These are phyloP conservation scores for Xylaria curta DNA, from an alignment of 495 filamentous ascomycete genomes.

Conservation along the genomic window DNA sequence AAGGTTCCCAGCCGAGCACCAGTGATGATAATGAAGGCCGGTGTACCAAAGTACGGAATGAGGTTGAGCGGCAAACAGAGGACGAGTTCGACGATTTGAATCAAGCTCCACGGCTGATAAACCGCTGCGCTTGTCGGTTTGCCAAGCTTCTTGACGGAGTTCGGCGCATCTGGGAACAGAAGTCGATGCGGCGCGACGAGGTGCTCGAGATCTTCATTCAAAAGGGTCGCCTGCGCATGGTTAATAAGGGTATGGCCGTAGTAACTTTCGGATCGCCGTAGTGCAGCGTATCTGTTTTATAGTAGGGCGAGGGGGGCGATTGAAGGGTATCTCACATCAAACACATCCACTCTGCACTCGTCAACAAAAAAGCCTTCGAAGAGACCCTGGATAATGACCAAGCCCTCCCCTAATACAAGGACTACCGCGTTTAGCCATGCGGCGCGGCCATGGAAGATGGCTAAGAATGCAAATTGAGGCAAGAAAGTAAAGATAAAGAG, in stretches of 20 bases:
- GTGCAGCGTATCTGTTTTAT: background rate
- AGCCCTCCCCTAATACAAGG: conserved; percentile 81
- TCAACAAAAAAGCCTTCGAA: conserved; percentile 83
- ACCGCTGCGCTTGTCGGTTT: conserved; percentile 71
- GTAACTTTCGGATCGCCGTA: background rate
- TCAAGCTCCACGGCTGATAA: conserved; percentile 71
- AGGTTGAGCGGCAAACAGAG: conserved; percentile 86
- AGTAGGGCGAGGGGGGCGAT: background rate
- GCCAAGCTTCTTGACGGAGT: conserved; percentile 74
- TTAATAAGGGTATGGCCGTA: background rate
- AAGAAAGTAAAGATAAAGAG: conserved; percentile 90
- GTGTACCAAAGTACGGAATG: conserved; percentile 82
- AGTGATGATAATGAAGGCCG: conserved; percentile 76
- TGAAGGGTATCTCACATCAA: conserved; percentile 69
- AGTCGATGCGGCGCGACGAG: conserved; percentile 76
- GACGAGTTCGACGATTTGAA: conserved; percentile 80
- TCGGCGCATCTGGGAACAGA: conserved; percentile 65
- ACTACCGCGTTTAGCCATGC: conserved; percentile 77
- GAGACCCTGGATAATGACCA: conserved; percentile 77
- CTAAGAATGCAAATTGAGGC: conserved; percentile 80
- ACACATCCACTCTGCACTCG: conserved; percentile 86
- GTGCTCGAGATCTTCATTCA: conserved; percentile 56
- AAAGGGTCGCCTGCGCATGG: conserved; percentile 49
- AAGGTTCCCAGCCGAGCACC: conserved; percentile 64
- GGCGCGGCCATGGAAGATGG: conserved; percentile 84